Evolutionary conservation across 2,329 filamentous ascomycete species (phyloP).

Genomic region (Penicillium oxalicum): DNA sequence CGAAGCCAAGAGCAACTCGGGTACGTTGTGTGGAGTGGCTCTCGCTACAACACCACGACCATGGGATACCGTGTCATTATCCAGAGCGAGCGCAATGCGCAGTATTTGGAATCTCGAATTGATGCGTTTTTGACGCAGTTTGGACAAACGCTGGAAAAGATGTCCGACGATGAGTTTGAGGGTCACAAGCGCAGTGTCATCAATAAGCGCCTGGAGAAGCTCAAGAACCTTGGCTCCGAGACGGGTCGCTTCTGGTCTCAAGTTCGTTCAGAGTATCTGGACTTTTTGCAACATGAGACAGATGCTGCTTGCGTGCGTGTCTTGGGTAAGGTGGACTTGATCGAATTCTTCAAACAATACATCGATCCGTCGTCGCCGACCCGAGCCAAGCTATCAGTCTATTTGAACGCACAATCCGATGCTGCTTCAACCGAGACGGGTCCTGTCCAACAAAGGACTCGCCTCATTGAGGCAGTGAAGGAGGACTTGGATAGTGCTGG

Average conservation of each 20-base stretch:
- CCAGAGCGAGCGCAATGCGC: constrained; percentile 79
- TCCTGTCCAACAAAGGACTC: constrained; percentile 41
- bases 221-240: constrained; percentile 88
- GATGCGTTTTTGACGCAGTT: constrained; percentile 73
- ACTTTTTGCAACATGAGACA: constrained; percentile 75
- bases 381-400: constrained; percentile 77
- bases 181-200: constrained; percentile 85
- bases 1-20: constrained; percentile 96
- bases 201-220: constrained; percentile 78
- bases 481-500: constrained; percentile 46
- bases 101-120: constrained; percentile 81
- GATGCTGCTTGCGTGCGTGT: constrained; percentile 70
- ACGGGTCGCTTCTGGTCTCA: constrained; percentile 77
- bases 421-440: constrained; percentile 31
- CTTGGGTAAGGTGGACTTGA: constrained; percentile 72
- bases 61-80: constrained; percentile 85
- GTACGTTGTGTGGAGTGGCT: constrained; percentile 87
- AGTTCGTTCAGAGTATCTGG: constrained; percentile 77
- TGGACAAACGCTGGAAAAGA: constrained; percentile 59
- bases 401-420: constrained; percentile 69
- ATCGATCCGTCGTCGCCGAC: constrained; percentile 67
- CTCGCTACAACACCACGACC: constrained; percentile 65
- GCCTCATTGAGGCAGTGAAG: constrained; percentile 39
- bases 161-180: constrained; percentile 81
- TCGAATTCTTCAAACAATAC: constrained; percentile 69